Evolutionary conservation across 2,329 filamentous ascomycete species (phyloP), one percentile per base, ranked within the genome.

Genomic region (Ophiobolus disseminans): DNA sequence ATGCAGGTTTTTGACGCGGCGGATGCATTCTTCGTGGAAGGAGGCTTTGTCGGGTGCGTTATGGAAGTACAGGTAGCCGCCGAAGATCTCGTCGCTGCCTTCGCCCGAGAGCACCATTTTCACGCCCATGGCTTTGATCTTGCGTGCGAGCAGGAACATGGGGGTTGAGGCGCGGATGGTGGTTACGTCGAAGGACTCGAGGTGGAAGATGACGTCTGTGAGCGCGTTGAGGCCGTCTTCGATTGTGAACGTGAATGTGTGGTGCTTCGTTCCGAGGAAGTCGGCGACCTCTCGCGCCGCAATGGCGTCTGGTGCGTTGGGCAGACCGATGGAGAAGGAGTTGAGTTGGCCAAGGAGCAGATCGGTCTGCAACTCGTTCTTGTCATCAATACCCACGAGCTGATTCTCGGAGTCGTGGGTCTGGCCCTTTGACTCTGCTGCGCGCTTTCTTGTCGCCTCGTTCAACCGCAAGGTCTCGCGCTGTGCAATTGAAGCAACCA

Each of bases 71-170:
- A 99, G 86, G 76, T 99, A 99, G 43, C 94, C 94, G 56, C 94
- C 94, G 64, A 97, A 97, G 73, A 97, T 97, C 79, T 99, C 94
- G 75, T 99, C 94, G 68, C 89, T 94, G 40, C 94, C 94, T 78
- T 99, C 94, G 54, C 94, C 94, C 68, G 89, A 95, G 55, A 99
- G 83, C 48, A 99, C 94, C 94, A 99, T 99, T 85, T 99, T 99
- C 71, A 99, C 90, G 57, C 94, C 94, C 87, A 97, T 93, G 26
- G 92, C 94, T 83, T 99, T 99, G 82, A 99, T 99, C 82, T 99
- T 99, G 73, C 95, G 87, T 54, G 91, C 94, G 38, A 99, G 84
- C 57, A 99, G 81, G 79, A 97, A 99, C 94, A 99, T 99, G 60
- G 94, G 94, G 9, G 94, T 99, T 9, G 93, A 97, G 45, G 94